phyloP scores from a whole-genome alignment of 306 rosid species.

The Castanea mollissima region DNA sequence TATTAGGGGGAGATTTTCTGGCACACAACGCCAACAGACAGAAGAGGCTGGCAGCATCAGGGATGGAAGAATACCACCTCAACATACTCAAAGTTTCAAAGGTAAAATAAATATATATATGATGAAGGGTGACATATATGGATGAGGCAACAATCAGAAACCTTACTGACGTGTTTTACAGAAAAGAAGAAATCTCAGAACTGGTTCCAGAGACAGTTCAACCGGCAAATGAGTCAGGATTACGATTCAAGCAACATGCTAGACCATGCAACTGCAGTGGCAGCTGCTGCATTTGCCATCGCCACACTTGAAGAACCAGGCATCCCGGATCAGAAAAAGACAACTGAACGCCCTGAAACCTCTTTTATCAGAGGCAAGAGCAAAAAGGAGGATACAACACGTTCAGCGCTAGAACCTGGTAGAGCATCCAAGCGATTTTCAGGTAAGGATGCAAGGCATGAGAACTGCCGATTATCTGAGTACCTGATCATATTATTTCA shows the following conservation, averaged over 20 bases:
- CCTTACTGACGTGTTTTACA: conserved; percentile 28
- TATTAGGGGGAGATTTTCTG: conserved; percentile 40
- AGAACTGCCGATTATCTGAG: neutral
- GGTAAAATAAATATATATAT: conserved; percentile 32
- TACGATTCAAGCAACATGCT: conserved; percentile 34
- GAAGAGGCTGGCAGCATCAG: conserved; percentile 23
- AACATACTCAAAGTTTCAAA: conserved; percentile 50
- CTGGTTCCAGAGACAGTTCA: conserved; percentile 59
- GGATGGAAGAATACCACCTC: conserved; percentile 40
- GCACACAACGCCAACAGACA: conserved; percentile 25
- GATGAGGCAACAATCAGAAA: neutral
- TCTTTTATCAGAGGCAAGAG: conserved; percentile 27
- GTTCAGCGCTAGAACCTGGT: conserved; percentile 25
- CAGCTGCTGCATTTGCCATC: conserved; percentile 70
- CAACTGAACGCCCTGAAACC: conserved; percentile 21
- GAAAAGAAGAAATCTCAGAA: conserved; percentile 49
- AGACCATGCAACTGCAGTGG: conserved; percentile 65
- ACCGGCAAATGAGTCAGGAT: conserved; percentile 42
- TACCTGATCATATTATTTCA: neutral
- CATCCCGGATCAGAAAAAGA: neutral
- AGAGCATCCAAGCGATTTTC: conserved; percentile 44
- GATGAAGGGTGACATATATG: neutral
- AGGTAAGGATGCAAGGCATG: conserved; percentile 33
- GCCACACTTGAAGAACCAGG: conserved; percentile 34
- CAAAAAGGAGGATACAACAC: conserved; percentile 38